Evolutionary conservation across 805 yeast species (phyloP), one percentile per base, ranked within the genome.

Genomic region (Candida multigemmis): DNA sequence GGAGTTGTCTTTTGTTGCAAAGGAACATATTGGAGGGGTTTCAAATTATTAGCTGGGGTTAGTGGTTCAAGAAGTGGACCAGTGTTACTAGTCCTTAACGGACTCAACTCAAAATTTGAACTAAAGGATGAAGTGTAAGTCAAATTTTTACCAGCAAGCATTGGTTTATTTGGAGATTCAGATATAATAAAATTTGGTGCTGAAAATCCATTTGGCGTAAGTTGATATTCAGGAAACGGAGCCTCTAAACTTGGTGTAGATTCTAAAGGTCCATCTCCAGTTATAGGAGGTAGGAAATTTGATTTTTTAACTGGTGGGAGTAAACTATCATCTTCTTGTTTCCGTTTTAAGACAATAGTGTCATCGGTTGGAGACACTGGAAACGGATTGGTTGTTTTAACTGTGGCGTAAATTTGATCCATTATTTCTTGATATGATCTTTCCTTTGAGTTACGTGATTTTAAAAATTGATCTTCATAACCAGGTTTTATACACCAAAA

Each of bases 401-500:
- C 19, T 14, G 14, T 14, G 14, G 18, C 24, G 20, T 42, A 36
- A 21, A 59, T 53, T 32, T 60, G 65, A 34, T 56, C 65, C 61
- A 61, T 57, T 4, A 60, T 57, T 36, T 60, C 67, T 27, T 58
- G 64, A 38, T 53, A 58, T 25, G 57, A 52, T 31, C 56, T 46
- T 33, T 56, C 56, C 41, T 70, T 72, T 25, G 60, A 61, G 30
- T 65, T 58, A 42, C 74, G 71, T 4, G 70, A 75, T 44, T 74
- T 79, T 42, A 82, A 65, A 42, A 89, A 89, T 48, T 77, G 81
- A 40, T 73, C 71, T 50, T 87, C 96, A 44, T 65, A 72, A 4
- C 94, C 95, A n/a, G 71, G 61, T 35, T 77, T 82, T 27, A 89
- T 81, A 41, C 79, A 74, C 98, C 98, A 89, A 52, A 79, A 89